Evolutionary conservation across 2,329 filamentous ascomycete genomes (phyloP).

Genomic region (Aspergillus calidoustus): DNA sequence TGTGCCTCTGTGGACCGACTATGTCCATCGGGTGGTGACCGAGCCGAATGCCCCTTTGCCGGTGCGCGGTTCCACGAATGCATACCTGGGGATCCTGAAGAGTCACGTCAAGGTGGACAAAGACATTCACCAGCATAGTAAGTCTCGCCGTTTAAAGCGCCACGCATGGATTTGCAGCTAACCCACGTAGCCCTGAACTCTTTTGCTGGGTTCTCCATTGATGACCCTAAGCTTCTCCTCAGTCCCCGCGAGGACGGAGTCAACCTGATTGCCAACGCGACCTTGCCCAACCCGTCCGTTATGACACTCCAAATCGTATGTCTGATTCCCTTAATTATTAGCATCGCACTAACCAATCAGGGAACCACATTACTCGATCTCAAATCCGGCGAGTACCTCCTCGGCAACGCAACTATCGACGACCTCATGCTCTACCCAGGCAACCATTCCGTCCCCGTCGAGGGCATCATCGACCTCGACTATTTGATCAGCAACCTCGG

Average conservation of each 20-base stretch:
- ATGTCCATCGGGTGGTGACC: conserved; percentile 40
- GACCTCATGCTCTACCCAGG: conserved; percentile 60
- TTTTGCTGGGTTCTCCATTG: conserved; percentile 55
- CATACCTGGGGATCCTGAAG: conserved; percentile 38
- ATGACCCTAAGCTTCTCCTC: conserved; percentile 52
- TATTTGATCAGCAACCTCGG: conserved; percentile 36
- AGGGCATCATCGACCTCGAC: conserved; percentile 53
- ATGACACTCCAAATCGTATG: conserved; percentile 57
- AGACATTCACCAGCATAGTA: conserved; percentile 40
- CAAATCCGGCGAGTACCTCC: conserved; percentile 50
- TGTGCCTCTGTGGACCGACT: conserved; percentile 34
- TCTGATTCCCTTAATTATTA: background rate
- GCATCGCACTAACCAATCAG: conserved; percentile 16
- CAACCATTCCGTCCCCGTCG: conserved; percentile 55
- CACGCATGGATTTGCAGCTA: background rate
- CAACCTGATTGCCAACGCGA: conserved; percentile 59
- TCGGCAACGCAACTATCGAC: conserved; percentile 56
- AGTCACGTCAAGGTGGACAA: conserved; percentile 42
- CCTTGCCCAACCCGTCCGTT: conserved; percentile 62
- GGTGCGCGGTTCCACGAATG: conserved; percentile 34
- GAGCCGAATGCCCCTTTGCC: conserved; percentile 31
- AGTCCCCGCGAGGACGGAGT: conserved; percentile 49
- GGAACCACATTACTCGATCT: conserved; percentile 61
- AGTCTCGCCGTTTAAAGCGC: conserved; percentile 7
- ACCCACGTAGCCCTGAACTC: conserved; percentile 54